Base-by-base conservation (phyloP, 345 rosid species). In the Hibiscus syriacus region DNA sequence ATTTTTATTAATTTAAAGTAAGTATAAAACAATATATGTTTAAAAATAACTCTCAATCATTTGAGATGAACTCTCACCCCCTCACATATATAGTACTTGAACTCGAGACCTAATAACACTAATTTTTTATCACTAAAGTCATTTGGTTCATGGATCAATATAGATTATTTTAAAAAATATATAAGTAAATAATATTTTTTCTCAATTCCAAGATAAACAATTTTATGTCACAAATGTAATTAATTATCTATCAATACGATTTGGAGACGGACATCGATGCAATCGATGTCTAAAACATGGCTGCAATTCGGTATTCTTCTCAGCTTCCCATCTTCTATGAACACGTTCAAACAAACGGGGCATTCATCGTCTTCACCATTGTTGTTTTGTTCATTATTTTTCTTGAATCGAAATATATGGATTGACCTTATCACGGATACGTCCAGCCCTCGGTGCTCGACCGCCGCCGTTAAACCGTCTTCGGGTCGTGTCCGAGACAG, bases 181-280 rank as follows among this genome's bases (percentile, higher is more conserved):
- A n/a, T n/a, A n/a, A n/a, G n/a, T n/a, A n/a, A n/a, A n/a, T n/a
- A n/a, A n/a, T n/a, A n/a, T 46, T 46, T 45, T 57, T 54, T 70
- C 49, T 46, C 30, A 66, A 36, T 55, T 70, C 72, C 70, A 64
- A 73, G 45, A 66, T 66, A 67, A 68, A 75, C 60, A 46, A 30
- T 55, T 73, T 55, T 64, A 32, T 70, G 69, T 70, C 72, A 63
- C 58, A 74, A 73, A 66, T 59, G 66, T 77, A 64, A 66, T 49
- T 65, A 36, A 45, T 59, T 74, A 62, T n/a, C n/a, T 71, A 64
- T n/a, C n/a, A n/a, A n/a, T n/a, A n/a, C n/a, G n/a, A n/a, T 84
- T 72, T 90, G 98, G 45, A 92, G 97, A 96, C 98, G 90, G 58
- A 86, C 71, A 74, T 90, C 98, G 53, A 92, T 88, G 80, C 96